Base-by-base conservation (phyloP, 2,329 filamentous ascomycete genomes). In the Alternaria dauci region DNA sequence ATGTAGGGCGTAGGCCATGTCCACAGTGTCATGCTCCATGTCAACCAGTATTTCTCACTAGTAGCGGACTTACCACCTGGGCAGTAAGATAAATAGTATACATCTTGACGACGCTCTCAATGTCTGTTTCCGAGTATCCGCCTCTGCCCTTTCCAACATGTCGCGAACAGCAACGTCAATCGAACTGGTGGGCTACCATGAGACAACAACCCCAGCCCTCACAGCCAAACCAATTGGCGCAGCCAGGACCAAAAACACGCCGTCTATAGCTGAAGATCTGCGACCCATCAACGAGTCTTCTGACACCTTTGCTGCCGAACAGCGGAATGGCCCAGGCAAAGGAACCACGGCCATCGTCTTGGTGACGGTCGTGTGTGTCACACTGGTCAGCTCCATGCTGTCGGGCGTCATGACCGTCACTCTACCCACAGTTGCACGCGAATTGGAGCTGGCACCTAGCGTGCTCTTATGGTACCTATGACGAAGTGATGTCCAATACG, bases 351-450 rank as follows among this genome's bases (percentile, higher is more conserved):
- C 72, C 1, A 47, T 47, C n/a, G 44, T 47, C 6, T 47, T 32
- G 1, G 44, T 47, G 0, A 47, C 44, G 2, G 44, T 47, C 0
- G 44, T 47, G 4, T 75, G 69, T 54, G 68, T 71, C 7, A 75
- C 70, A 4, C 62, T 66, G 60, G 71, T 75, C 43, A 68, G 66
- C 53, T 65, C 53, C 16, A 63, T 77, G 59, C 48, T 76, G 18
- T 67, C 78, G 44, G 81, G 81, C 3, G 55, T 82, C 28, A 75
- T 82, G 16, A 77, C 77, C 3, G 78, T 83, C 3, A 78, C 71
- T 4, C 62, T 83, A 34, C 81, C 81, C 1, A 78, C 76, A 0
- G 82, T 84, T 64, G 81, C 80, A 4, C 65, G 62, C 8, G 75
- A 77, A 5, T 47, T 77, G 25, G 26, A 67, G 4, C 54, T 76